A percentile compares a stretch with the other conserved stretches of the same genome.
phyloP scores from a whole-genome alignment of 495 filamentous ascomycete genomes.

The Penicillium psychrofluorescens region DNA sequence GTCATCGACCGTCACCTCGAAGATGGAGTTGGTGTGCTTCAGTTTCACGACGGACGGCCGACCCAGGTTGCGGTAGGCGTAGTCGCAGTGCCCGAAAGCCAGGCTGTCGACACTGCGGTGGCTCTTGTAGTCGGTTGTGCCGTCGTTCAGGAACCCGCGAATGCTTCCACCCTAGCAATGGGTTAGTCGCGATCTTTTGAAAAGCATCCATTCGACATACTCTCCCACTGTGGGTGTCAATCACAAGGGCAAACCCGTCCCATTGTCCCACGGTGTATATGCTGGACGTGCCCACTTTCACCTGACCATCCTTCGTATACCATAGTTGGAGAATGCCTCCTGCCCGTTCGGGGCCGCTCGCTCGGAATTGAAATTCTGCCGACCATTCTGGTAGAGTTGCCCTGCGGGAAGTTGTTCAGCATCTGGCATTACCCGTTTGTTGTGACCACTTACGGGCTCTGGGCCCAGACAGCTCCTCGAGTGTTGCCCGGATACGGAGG shows the following conservation, averaged over 20 bases:
- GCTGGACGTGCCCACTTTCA: constrained; percentile 58
- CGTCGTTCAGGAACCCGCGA: constrained; percentile 91
- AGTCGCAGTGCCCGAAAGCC: constrained; percentile 90
- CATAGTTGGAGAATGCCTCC: constrained; percentile 90
- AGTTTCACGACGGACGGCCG: constrained; percentile 71
- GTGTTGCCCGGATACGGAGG: constrained; percentile 81
- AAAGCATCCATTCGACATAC: constrained; percentile 22
- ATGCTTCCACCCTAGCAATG: constrained; percentile 61
- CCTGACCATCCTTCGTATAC: constrained; percentile 69
- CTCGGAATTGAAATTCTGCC: constrained; percentile 80
- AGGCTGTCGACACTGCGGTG: constrained; percentile 75
- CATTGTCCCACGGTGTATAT: constrained; percentile 77
- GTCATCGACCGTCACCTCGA: constrained; percentile 77
- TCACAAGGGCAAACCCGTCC: constrained; percentile 77
- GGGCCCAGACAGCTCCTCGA: constrained; percentile 75
- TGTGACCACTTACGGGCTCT: constrained; percentile 45
- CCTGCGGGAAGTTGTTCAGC: constrained; percentile 18
- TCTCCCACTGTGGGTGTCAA: constrained; percentile 81
- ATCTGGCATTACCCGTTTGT: not conserved
- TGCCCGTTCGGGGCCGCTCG: constrained; percentile 74
- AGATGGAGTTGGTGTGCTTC: constrained; percentile 50
- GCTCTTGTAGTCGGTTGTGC: constrained; percentile 68
- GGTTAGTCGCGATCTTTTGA: constrained; percentile 4
- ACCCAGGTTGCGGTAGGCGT: constrained; percentile 85
- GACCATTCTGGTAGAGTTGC: constrained; percentile 59